Evolutionary conservation across 2,329 filamentous ascomycete species (phyloP), one percentile per base, ranked within the genome.

Genomic region (Sclerotinia minor): DNA sequence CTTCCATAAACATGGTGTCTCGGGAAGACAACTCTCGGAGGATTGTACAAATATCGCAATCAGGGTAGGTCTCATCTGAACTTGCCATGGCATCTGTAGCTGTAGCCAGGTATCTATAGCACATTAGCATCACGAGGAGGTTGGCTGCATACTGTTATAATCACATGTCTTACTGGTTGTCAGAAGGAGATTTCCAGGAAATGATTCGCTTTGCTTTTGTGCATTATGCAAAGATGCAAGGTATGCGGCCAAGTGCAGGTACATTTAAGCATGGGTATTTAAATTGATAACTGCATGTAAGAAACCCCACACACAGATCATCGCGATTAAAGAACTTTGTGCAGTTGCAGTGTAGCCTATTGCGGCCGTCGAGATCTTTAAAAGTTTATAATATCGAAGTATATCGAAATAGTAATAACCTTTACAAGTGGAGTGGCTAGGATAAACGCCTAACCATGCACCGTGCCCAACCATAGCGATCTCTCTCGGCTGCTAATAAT

Each of bases 101-200:
- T 41, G 32, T 44, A 44, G 24, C 38, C 44, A 44, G 35, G 49
- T 54, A 45, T 63, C 55, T 53, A 53, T 19, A 38, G 13, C 15
- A 67, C 45, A 61, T 32, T 50, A 61, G 45, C 32, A 49, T 50
- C 38, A 54, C 49, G 41, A 63, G 26, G 50, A 67, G 65, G 65
- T 41, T 67, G 52, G 59, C 57, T 67, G 65, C 65, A 63, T 61
- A 17, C 45, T 53, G 17, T 67, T 63, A 63, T 63, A 26, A 63
- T 67, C 65, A 67, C 65, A 67, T 67, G 65, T 67, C 65, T 67
- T 63, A 67, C 57, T 63, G 47, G 29, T 49, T 50, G 41, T 65
- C n/a, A 54, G 29, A 17, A 64, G 58, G 44, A 24, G 29, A 35
- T 35, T 50, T 41, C 59, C 45, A 63, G 32, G 32, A 38, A 38